Conservation (phyloP, 164 flowering plant genomes). For the Litsea cubeba region DNA sequence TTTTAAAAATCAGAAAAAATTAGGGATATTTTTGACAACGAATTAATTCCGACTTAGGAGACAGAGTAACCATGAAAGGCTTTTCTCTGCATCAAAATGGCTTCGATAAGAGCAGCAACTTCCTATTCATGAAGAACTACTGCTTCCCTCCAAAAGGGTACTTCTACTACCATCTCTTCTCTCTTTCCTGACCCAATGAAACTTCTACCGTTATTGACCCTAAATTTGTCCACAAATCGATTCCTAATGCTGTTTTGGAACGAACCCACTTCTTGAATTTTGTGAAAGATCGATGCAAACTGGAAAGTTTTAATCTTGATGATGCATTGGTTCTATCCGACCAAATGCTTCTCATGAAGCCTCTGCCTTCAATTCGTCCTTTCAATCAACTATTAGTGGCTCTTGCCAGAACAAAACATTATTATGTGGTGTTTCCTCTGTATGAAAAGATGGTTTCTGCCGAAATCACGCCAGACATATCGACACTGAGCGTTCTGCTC, state of each 20-base stretch:
- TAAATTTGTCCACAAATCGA: not conserved
- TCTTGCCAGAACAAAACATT: constrained; percentile 7
- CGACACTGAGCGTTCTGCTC: no score
- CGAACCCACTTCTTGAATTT: not conserved
- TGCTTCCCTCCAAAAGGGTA: no score
- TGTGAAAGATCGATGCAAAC: not conserved
- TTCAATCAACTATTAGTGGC: constrained; percentile 6
- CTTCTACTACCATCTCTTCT: no score
- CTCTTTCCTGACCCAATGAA: no score
- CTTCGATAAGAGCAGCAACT: no score
- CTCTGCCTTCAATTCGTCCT: constrained; percentile 7
- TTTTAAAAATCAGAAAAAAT: no score
- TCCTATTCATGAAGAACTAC: no score
- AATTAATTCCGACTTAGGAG: no score
- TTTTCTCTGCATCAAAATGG: no score
- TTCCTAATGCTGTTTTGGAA: not conserved
- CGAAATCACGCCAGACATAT: constrained; percentile 9
- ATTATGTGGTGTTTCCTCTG: constrained; percentile 3
- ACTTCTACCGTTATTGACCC: no score
- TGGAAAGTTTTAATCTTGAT: not conserved
- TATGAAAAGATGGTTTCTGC: constrained; percentile 7
- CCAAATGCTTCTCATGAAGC: constrained; percentile 4
- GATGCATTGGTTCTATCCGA: constrained; percentile 11
- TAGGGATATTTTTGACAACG: no score
- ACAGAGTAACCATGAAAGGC: no score